Conservation (phyloP, 176 grass and related monocot species). For the Aegilops speltoides region DNA sequence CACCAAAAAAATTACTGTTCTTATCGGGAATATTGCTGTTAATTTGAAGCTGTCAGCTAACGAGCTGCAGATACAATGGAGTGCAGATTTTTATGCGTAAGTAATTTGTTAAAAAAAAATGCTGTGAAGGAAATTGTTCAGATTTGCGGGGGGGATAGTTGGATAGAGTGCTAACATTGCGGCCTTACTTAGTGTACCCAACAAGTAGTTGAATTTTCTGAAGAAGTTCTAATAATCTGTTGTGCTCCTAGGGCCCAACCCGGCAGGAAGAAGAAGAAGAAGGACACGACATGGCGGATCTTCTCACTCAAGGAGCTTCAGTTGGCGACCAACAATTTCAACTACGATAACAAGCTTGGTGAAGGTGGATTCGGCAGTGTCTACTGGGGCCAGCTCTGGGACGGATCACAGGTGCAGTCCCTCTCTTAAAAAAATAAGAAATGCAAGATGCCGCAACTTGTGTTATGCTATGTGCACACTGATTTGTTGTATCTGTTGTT, state of each 20-base stretch:
- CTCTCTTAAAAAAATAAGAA: slow-evolving; percentile 16
- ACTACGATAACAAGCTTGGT: slow-evolving; percentile 95
- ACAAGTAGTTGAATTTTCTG: neutral
- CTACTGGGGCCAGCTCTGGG: slow-evolving; percentile 97
- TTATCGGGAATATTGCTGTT: neutral
- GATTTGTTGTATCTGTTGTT: neutral
- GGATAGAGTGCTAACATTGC: neutral
- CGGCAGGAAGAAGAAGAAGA: slow-evolving; percentile 73
- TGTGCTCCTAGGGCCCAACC: slow-evolving; percentile 48
- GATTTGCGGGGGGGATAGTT: neutral
- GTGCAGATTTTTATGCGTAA: neutral
- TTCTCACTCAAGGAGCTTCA: slow-evolving; percentile 89
- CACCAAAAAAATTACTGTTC: neutral
- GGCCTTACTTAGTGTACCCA: neutral
- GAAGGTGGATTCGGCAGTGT: slow-evolving; percentile 94
- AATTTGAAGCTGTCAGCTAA: neutral
- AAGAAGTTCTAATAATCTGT: neutral
- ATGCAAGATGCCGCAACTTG: neutral
- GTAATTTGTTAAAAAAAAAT: neutral
- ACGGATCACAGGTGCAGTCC: slow-evolving; percentile 77
- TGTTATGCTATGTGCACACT: neutral
- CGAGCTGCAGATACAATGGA: slow-evolving; percentile 2
- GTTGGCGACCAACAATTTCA: slow-evolving; percentile 84
- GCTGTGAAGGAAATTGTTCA: too few relatives aligned
- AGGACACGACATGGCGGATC: slow-evolving; percentile 53